These are phyloP conservation scores for Trametes hirsuta DNA, from an alignment of 1,284 basidiomycete species.

Conservation along the genomic window DNA sequence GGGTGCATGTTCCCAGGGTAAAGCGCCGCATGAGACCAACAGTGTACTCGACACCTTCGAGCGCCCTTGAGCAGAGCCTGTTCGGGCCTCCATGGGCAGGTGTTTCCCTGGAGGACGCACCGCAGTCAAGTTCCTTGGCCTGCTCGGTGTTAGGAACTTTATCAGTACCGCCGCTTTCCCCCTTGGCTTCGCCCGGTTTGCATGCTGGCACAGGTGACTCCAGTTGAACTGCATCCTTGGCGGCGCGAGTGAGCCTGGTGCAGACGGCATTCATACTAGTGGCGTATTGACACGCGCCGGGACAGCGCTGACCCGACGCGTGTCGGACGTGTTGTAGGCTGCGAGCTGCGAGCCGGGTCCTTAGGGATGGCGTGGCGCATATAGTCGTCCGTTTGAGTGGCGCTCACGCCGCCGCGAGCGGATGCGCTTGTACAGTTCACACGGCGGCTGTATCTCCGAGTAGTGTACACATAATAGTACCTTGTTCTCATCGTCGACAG, in stretches of 20 bases:
- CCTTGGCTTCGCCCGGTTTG: background rate
- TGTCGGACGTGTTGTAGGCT: too few species aligned
- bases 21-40: background rate
- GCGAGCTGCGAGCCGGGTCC: too few species aligned
- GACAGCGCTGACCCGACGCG: too few species aligned
- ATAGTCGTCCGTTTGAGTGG: background rate
- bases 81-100: background rate
- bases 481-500: conserved; percentile 6
- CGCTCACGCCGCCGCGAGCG: background rate
- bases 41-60: background rate
- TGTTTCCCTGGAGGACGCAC: background rate
- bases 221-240: too few species aligned
- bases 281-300: too few species aligned
- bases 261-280: too few species aligned
- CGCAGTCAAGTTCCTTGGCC: background rate
- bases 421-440: background rate
- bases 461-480: conserved; percentile 1
- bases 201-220: too few species aligned
- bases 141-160: conserved; percentile 4
- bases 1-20: background rate
- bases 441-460: conserved; percentile 13
- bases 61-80: background rate
- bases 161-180: conserved; percentile 3
- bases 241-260: too few species aligned
- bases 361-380: too few species aligned